Conservation (phyloP, 2,329 filamentous ascomycete species). For the Stemphylium beticola region DNA sequence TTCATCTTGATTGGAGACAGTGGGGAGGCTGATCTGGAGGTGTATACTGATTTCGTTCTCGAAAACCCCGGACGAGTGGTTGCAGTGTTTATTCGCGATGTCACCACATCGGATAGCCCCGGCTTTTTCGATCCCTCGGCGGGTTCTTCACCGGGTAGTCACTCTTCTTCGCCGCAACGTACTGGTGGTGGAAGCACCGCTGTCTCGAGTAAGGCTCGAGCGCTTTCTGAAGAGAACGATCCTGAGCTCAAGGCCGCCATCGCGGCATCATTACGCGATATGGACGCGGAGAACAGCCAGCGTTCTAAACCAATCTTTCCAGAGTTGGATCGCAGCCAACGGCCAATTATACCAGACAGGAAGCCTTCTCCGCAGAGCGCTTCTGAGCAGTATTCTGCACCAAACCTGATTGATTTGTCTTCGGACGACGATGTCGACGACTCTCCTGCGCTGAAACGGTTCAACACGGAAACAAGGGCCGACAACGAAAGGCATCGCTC, state of each 20-base stretch:
- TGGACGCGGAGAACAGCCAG: conserved; percentile 51
- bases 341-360: conserved; percentile 48
- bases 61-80: conserved; percentile 82
- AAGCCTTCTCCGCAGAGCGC: conserved; percentile 20
- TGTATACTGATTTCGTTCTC: conserved; percentile 91
- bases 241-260: conserved; percentile 57
- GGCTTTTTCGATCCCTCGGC: conserved; percentile 78
- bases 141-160: conserved; percentile 43
- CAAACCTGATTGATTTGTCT: conserved; percentile 57
- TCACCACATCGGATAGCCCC: conserved; percentile 77
- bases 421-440: conserved; percentile 49
- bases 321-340: conserved; percentile 45
- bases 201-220: conserved; percentile 19
- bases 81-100: conserved; percentile 92
- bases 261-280: conserved; percentile 54
- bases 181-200: conserved; percentile 14
- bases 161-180: conserved; percentile 31
- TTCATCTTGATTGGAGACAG: conserved; percentile 95
- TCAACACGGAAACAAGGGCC: conserved; percentile 35
- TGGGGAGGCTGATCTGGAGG: conserved; percentile 94
- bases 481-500: conserved; percentile 19
- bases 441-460: conserved; percentile 27
- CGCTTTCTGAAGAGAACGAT: conserved; percentile 52
- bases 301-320: conserved; percentile 42
- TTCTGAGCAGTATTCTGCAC: conserved; percentile 34